Base-by-base conservation (phyloP, 1,284 basidiomycete genomes). In the Leucoagaricus sp. region DNA sequence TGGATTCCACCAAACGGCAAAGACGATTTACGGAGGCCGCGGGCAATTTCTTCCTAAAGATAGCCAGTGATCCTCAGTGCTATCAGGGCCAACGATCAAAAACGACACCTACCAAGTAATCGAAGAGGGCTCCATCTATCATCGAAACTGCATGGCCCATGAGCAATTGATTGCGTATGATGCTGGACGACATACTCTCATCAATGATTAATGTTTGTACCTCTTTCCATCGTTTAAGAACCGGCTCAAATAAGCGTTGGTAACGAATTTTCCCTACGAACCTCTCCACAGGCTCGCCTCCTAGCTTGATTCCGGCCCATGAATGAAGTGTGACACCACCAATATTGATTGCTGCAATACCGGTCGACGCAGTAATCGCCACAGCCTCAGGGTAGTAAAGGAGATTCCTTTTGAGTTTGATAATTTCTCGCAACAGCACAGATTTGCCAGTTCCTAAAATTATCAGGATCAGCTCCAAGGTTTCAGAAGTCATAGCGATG, bases 321-420 rank as follows among this genome's bases (percentile, higher is more conserved):
- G 92, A 94, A 71, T 97, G 95, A 17, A 97, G 76, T 0, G 95
- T 97, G 25, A 86, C 80, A 40, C 95, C 94, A 6, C 73, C 94
- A 55, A 97, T 93, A 65, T 96, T 95, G 70, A 93, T 91, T 6
- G 90, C 91, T 0, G 95, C 94, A 61, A 97, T 95, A 48, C 95
- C 86, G 4, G 95, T 98, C 5, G 92, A 93, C 4, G 95, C 95
- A 1, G 94, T 97, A 50, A 97, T 84, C 2, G 89, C 94, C 5
- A 96, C 81, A 0, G 80, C 80, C 55, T 87, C 83, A 0, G 44
- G 64, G 55, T 62, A 78, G 68, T 64, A n/a, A n/a, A n/a, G n/a
- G n/a, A n/a, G n/a, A n/a, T n/a, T n/a, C n/a, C n/a, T n/a, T n/a
- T 21, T 21, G 17, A 78, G 72, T 17, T 51, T 40, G 73, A 98